These are phyloP conservation scores for Pleurozium schreberi DNA, from an alignment of 225 moss, liverwort and hornwort genomes.

Conservation along the genomic window DNA sequence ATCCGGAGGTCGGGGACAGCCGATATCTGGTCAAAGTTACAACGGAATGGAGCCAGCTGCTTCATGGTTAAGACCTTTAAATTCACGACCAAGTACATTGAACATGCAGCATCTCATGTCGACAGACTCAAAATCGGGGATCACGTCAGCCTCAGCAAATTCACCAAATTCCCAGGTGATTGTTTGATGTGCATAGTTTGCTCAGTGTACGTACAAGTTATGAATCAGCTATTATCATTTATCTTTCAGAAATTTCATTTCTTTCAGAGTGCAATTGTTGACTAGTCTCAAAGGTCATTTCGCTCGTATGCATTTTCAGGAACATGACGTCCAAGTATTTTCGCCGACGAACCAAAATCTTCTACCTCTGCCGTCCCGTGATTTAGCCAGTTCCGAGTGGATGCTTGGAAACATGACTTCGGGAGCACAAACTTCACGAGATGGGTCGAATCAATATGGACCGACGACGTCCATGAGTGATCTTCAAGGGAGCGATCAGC, in stretches of 20 bases:
- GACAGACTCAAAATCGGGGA: slow-evolving; percentile 37
- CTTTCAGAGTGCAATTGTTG: not conserved
- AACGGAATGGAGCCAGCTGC: slow-evolving; percentile 55
- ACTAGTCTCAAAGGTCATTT: not conserved
- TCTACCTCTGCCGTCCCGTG: slow-evolving; percentile 52
- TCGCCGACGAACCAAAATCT: slow-evolving; percentile 55
- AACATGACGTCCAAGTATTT: slow-evolving; percentile 56
- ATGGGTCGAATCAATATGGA: slow-evolving; percentile 34
- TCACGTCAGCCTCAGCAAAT: slow-evolving; percentile 41
- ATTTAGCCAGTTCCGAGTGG: slow-evolving; percentile 69
- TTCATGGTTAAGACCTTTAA: slow-evolving; percentile 65
- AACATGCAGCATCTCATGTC: slow-evolving; percentile 67
- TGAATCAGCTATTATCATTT: not conserved
- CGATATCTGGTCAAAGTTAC: slow-evolving; percentile 36
- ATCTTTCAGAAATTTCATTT: not conserved
- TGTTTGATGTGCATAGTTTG: not conserved
- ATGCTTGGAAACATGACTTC: slow-evolving; percentile 55
- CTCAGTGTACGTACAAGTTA: not conserved
- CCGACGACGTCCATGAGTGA: slow-evolving; percentile 29
- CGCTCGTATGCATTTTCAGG: slow-evolving; percentile 13
- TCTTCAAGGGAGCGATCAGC: slow-evolving; percentile 19
- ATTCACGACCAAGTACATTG: slow-evolving; percentile 33
- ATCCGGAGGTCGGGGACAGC: slow-evolving; percentile 39
- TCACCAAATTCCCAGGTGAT: slow-evolving; percentile 52
- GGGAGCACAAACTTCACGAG: slow-evolving; percentile 45